These are phyloP conservation scores for Xerocomellus intermedius DNA, from an alignment of 768 basidiomycete genomes.

Conservation along the genomic window DNA sequence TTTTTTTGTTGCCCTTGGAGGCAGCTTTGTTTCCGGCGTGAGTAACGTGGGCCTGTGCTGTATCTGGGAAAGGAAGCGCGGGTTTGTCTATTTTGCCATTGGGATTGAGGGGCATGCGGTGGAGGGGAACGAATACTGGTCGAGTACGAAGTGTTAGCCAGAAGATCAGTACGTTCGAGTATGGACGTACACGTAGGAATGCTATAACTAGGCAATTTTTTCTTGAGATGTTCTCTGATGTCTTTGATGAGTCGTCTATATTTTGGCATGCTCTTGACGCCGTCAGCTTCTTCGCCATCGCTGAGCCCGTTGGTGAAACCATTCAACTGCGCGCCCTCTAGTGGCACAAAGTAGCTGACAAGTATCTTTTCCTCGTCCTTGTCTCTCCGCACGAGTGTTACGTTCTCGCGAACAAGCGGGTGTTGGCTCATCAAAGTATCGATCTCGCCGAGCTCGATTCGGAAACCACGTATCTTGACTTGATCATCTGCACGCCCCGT, in stretches of 20 bases:
- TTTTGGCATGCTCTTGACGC: conserved; percentile 75
- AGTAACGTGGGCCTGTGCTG: conserved; percentile 56
- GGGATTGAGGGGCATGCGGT: conserved; percentile 95
- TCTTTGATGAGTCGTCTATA: conserved; percentile 90
- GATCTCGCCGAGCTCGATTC: conserved; percentile 97
- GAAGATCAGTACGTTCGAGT: neutral
- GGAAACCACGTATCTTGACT: conserved; percentile 98
- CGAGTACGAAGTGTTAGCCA: conserved; percentile 2
- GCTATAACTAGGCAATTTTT: conserved; percentile 93
- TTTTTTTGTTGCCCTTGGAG: conserved; percentile 31
- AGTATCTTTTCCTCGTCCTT: conserved; percentile 99
- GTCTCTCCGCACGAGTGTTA: conserved; percentile 93
- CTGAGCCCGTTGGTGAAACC: conserved; percentile 68
- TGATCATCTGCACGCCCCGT: conserved; percentile 97
- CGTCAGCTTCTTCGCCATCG: conserved; percentile 47
- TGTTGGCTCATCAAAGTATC: conserved; percentile 95
- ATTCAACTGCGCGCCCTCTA: conserved; percentile 63
- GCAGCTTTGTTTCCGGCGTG: conserved; percentile 39
- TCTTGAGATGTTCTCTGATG: conserved; percentile 93
- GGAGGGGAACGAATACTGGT: conserved; percentile 89
- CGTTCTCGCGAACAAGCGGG: conserved; percentile 93
- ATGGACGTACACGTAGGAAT: conserved; percentile 76
- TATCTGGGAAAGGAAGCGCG: conserved; percentile 97
- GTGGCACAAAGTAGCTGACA: conserved; percentile 94
- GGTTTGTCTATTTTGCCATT: conserved; percentile 99